Evolutionary conservation across 148 eudicot species (phyloP), one percentile per base, ranked within the genome.

Genomic region (Amaranthus palmeri): DNA sequence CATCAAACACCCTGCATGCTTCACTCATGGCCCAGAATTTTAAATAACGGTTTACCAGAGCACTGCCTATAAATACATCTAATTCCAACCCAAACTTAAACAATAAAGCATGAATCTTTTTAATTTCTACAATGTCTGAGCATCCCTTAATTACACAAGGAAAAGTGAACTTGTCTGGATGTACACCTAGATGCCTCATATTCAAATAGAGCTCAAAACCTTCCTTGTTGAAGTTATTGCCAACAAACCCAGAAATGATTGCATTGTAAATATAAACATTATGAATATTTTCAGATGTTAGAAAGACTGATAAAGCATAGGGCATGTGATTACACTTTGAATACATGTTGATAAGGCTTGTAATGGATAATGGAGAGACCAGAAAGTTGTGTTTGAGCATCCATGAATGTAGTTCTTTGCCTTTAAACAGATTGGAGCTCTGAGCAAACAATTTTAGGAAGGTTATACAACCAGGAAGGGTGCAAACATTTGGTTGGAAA

Each of bases 321-420:
- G 78, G 5, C 43, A 84, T 81, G 71, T 55, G 65, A 65, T 81
- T 77, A 61, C 96, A 87, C 58, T 90, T 87, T 52, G 91, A 90
- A 72, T 90, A 90, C 91, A 90, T 85, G 78, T 86, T 87, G 65
- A 87, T 86, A 18, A 90, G 85, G 80, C 96, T 87, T 8, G 96
- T 90, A 64, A 83, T 73, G 40, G 92, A 78, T 42, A 61, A 67
- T 9, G 92, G 92, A 42, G 88, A 85, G 50, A 15, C 57, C 42
- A 80, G 14, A 67, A 87, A 76, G 67, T 83, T 78, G 57, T 63
- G 69, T 4, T 46, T 70, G 54, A 90, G 68, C 88, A 90, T 86
- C 82, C 74, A 73, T 52, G 90, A 73, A 77, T 90, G 92, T 44
- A 86, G 71, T 55, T 81, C 74, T 81, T 85, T 81, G 45, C 90